A percentile compares a stretch with the other conserved stretches of the same genome.
Evolutionary conservation across 371 early-diverging fungal genomes (phyloP).

Genomic region (Rhizopus delemar): DNA sequence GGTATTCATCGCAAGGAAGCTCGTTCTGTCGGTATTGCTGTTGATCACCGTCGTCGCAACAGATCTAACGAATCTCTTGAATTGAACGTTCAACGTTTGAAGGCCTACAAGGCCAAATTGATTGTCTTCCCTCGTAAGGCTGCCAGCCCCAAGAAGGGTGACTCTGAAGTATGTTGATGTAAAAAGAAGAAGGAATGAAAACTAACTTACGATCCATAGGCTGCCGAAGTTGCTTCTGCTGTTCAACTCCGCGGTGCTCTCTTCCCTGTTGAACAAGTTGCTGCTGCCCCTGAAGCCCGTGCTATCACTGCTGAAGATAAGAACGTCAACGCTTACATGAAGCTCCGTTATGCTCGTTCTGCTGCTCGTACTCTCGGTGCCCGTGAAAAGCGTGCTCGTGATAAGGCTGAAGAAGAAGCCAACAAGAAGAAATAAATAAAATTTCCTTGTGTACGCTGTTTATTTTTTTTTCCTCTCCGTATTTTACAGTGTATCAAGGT

Average conservation of each 20-base stretch:
- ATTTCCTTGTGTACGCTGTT: too few relatives aligned
- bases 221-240: slow-evolving; percentile 68
- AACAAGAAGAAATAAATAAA: slow-evolving; percentile 56
- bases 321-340: slow-evolving; percentile 76
- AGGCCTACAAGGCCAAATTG: slow-evolving; percentile 93
- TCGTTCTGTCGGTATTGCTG: slow-evolving; percentile 95
- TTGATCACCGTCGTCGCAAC: slow-evolving; percentile 99
- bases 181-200: not conserved
- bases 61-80: slow-evolving; percentile 93
- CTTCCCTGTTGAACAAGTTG: slow-evolving; percentile 74
- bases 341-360: slow-evolving; percentile 89
- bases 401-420: slow-evolving; percentile 85
- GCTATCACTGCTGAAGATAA: slow-evolving; percentile 86
- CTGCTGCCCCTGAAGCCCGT: slow-evolving; percentile 74
- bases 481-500: too few relatives aligned
- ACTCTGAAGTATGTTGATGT: slow-evolving; percentile 36
- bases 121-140: slow-evolving; percentile 94
- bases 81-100: slow-evolving; percentile 95
- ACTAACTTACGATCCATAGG: slow-evolving; percentile 13
- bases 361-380: slow-evolving; percentile 81
- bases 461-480: too few relatives aligned
- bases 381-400: slow-evolving; percentile 80
- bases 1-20: slow-evolving; percentile 96
- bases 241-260: slow-evolving; percentile 74
- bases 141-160: slow-evolving; percentile 84